Evolutionary conservation across 305 asterid genomes (phyloP).

Genomic region (Fraxinus paxiana): DNA sequence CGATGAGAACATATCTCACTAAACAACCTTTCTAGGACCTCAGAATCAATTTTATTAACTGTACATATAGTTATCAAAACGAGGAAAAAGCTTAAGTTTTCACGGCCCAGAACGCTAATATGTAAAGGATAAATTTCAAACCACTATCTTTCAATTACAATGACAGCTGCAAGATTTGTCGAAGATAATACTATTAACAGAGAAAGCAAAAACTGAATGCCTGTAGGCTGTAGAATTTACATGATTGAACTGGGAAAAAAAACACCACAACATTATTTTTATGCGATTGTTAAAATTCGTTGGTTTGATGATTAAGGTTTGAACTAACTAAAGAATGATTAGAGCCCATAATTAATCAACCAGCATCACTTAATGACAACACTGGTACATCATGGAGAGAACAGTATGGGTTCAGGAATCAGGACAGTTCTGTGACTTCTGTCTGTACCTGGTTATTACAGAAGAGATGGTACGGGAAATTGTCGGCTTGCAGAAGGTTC

Average conservation of each 20-base stretch:
- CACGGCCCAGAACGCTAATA: not conserved
- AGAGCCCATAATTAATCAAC: conserved; percentile 1
- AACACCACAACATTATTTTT: not conserved
- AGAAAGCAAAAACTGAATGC: conserved; percentile 17
- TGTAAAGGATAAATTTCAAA: not conserved
- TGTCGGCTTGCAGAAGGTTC: not conserved
- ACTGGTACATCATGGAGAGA: conserved; percentile 2
- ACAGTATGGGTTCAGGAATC: not conserved
- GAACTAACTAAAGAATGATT: conserved; percentile 23
- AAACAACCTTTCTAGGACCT: not conserved
- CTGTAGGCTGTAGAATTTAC: conserved; percentile 7
- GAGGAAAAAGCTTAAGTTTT: not conserved
- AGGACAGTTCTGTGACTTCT: not conserved
- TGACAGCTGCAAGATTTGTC: not conserved
- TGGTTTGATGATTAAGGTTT: conserved; percentile 19
- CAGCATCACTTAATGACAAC: conserved; percentile 7
- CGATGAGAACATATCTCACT: not conserved
- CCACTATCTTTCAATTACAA: not conserved
- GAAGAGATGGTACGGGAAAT: not conserved
- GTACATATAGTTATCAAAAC: not conserved
- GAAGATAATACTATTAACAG: not conserved
- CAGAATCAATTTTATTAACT: not conserved
- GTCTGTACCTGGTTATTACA: not conserved
- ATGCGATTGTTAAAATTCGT: not conserved
- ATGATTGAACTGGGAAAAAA: conserved; percentile 15